Evolutionary conservation across 2,329 filamentous ascomycete genomes (phyloP), one percentile per base, ranked within the genome.

Genomic region (Aureobasidium melanogenum): DNA sequence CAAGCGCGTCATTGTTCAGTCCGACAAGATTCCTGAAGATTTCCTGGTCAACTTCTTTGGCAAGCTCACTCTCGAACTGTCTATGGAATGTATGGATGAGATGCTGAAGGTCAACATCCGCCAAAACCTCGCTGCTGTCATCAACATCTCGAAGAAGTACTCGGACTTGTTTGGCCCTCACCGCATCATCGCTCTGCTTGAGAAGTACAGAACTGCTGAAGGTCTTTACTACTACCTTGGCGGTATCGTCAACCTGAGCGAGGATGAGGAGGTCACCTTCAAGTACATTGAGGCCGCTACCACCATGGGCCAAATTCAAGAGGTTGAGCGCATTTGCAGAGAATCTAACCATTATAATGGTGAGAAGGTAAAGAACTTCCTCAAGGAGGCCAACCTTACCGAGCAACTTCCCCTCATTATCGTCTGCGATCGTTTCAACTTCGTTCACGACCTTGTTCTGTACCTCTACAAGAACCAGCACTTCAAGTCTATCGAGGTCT

Each of bases 381-480:
- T 99, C 64, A 99, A 99, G 79, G 95, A 99, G 74, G 93, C 94
- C 60, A 88, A 87, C 67, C 81, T 99, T 47, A 86, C 88, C 1
- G 94, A 99, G 75, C 93, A 97, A 77, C 82, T 99, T 46, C 94
- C 94, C 46, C 80, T 99, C 60, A 99, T 99, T 77, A 97, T 97
- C 68, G 91, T 99, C 63, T 99, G 95, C 77, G 94, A 99, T 73
- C 90, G 93, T n/a, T 97, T 95, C 83, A 96, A 97, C 79, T 96
- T 99, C 71, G 91, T 97, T 44, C 94, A 99, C 71, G 94, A 99
- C 71, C 77, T 99, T 71, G 91, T 99, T 47, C 83, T 99, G 24
- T 97, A 94, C 77, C 84, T 99, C 9, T 99, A 99, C 80, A 94
- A 97, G 81, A 96, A 96, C 77, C 93, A 99, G 76, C 93, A 97